A percentile compares a stretch with the other conserved stretches of the same genome.
phyloP scores from a whole-genome alignment of 108 stramenopile genomes.

The Asterionellopsis glacialis region DNA sequence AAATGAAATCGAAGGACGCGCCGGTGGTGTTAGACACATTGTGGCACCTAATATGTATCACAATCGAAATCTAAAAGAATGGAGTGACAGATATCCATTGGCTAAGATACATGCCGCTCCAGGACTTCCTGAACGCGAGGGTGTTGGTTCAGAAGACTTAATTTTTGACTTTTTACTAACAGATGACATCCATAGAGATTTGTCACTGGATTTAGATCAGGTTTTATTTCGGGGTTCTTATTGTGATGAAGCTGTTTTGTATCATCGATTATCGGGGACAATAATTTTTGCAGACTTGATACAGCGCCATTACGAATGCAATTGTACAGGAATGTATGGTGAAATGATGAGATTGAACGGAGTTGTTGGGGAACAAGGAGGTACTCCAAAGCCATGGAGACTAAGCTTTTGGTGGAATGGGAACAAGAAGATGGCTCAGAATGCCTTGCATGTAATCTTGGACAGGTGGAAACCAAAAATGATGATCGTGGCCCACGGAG shows the following conservation, averaged over 20 bases:
- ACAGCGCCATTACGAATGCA: conserved; percentile 14
- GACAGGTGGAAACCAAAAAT: conserved; percentile 25
- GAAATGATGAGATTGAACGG: conserved; percentile 25
- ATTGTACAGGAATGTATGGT: conserved; percentile 13
- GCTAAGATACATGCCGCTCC: conserved; percentile 27
- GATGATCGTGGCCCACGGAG: conserved; percentile 31
- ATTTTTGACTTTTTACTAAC: conserved; percentile 14
- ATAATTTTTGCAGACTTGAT: conserved; percentile 33
- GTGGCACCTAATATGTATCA: conserved; percentile 29
- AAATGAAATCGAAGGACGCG: conserved; percentile 16
- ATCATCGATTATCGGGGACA: conserved; percentile 22
- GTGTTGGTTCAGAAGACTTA: conserved; percentile 5
- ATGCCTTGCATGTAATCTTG: conserved; percentile 12
- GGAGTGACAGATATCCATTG: conserved; percentile 19
- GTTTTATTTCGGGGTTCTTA: conserved; percentile 16
- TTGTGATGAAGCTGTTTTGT: conserved; percentile 32
- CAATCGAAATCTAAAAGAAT: conserved; percentile 25
- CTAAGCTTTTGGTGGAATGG: conserved; percentile 20
- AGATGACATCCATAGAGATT: conserved; percentile 5
- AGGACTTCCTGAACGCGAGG: conserved; percentile 17
- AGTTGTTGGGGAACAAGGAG: conserved; percentile 18
- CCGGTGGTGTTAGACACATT: conserved; percentile 28
- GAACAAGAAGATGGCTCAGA: conserved; percentile 11
- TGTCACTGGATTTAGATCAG: conserved; percentile 19
- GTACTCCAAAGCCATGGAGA: conserved; percentile 24